A percentile compares a stretch with the other conserved stretches of the same genome.
Evolutionary conservation across 306 rosid species (phyloP).

Genomic region (Delonix regia): DNA sequence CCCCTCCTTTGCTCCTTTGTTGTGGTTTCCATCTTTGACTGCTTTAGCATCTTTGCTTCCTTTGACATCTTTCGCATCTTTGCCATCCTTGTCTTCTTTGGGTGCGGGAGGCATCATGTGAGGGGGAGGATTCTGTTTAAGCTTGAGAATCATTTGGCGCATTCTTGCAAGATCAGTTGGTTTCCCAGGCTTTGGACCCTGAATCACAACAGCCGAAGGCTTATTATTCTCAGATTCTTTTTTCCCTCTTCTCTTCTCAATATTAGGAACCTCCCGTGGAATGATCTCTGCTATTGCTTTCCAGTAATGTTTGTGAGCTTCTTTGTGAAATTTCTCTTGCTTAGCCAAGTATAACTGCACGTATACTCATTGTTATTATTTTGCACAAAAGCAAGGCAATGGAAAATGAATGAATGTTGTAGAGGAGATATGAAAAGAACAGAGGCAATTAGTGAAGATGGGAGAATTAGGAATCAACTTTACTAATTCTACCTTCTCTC

Average conservation of each 20-base stretch:
- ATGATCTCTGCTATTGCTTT: constrained; percentile 91
- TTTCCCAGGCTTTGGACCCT: constrained; percentile 96
- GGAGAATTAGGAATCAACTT: background rate
- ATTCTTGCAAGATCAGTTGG: constrained; percentile 90
- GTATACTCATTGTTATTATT: constrained; percentile 22
- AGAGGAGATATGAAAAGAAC: background rate
- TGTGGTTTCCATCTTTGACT: constrained; percentile 45
- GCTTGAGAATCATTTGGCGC: constrained; percentile 80
- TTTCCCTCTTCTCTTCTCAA: constrained; percentile 94
- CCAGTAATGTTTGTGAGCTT: constrained; percentile 91
- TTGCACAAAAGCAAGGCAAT: constrained; percentile 32
- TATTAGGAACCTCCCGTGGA: constrained; percentile 85
- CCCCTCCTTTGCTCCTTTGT: constrained; percentile 38
- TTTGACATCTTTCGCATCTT: constrained; percentile 43
- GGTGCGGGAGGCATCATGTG: constrained; percentile 94
- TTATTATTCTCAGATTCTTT: constrained; percentile 71
- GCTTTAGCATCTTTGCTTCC: constrained; percentile 46
- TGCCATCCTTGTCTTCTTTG: constrained; percentile 54
- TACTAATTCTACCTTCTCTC: constrained; percentile 69
- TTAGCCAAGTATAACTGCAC: constrained; percentile 64
- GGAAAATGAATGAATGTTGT: background rate
- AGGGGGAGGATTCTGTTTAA: constrained; percentile 81
- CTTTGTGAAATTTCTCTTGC: constrained; percentile 97
- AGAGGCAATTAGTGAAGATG: background rate
- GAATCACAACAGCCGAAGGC: constrained; percentile 64